These are phyloP conservation scores for Jamesozyma lodderae DNA, from an alignment of 805 yeast genomes.

Conservation along the genomic window DNA sequence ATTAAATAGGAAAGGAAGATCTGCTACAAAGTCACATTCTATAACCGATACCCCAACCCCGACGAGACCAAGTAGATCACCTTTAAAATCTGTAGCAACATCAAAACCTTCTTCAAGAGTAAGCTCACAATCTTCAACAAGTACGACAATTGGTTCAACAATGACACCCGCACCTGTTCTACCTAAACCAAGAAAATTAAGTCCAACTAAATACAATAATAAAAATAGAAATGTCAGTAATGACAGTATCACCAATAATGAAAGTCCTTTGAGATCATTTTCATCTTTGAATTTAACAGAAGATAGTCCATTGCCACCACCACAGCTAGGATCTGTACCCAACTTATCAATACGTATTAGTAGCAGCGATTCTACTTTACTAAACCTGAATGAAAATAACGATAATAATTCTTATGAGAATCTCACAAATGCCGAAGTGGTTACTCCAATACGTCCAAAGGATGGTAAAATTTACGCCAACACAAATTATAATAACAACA, in stretches of 20 bases:
- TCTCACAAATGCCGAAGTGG: no score
- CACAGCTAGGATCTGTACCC: constrained; percentile 9
- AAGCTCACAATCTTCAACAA: neutral
- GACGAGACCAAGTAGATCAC: neutral
- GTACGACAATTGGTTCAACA: no score
- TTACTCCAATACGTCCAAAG: no score
- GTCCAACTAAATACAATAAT: neutral
- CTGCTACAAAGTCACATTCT: constrained; percentile 1
- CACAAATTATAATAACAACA: no score
- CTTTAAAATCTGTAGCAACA: neutral
- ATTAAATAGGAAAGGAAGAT: constrained; percentile 4
- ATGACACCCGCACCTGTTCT: constrained; percentile 23
- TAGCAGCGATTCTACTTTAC: constrained; percentile 12
- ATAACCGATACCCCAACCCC: neutral
- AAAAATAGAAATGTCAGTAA: constrained; percentile 7
- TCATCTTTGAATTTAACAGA: constrained; percentile 6
- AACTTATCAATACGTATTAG: constrained; percentile 11
- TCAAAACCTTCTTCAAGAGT: constrained; percentile 1
- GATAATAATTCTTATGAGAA: neutral
- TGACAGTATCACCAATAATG: neutral
- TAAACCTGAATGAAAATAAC: constrained; percentile 3
- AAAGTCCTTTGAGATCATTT: constrained; percentile 11
- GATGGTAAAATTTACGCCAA: no score
- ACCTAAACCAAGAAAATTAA: constrained; percentile 17
- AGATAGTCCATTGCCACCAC: neutral